These are phyloP conservation scores for Arabidopsis thaliana DNA, from an alignment of 345 rosid genomes.

Conservation along the genomic window TAIR10.1 NC_003075.7:9816001-9816500, in stretches of 20 bases:
- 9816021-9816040: conserved; percentile 21
- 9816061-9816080: conserved; percentile 32
- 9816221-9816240: not conserved
- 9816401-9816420: conserved; percentile 30
- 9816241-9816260: not conserved
- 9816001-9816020: not conserved
- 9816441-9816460: not conserved
- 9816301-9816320: not conserved
- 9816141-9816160: not conserved
- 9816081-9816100: conserved; percentile 25
- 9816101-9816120: not conserved
- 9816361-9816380: conserved; percentile 45
- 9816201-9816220: conserved; percentile 20
- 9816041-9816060: conserved; percentile 39
- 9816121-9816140: not conserved
- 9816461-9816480: conserved; percentile 4
- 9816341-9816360: not conserved
- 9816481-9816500: conserved; percentile 43
- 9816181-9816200: conserved; percentile 6
- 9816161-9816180: not conserved
- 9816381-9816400: conserved; percentile 37
- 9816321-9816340: not conserved
- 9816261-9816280: no score
- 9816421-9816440: conserved; percentile 25
- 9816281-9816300: no score